Evolutionary conservation across 768 basidiomycete genomes (phyloP).

Genomic region (Leccinum disarticulatum): DNA sequence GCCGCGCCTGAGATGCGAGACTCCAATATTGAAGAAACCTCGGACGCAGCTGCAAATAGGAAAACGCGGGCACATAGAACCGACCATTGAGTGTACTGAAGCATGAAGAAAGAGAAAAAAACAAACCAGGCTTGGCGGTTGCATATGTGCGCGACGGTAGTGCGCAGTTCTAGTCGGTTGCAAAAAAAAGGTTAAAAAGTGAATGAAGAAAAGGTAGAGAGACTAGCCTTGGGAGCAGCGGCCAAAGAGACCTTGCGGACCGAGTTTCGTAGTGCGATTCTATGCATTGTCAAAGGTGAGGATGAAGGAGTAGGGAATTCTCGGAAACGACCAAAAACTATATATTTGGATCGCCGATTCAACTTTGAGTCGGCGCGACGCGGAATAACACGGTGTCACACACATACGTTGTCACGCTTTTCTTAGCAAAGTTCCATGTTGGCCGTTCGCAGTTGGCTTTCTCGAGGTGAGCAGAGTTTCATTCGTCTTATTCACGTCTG

Average conservation of each 20-base stretch:
- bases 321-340: constrained; percentile 35
- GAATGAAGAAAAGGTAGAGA: constrained; percentile 11
- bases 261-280: constrained; percentile 83
- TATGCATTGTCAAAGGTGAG: constrained; percentile 66
- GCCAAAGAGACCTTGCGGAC: constrained; percentile 74
- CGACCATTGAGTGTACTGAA: constrained; percentile 5
- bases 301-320: constrained; percentile 42
- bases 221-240: constrained; percentile 59
- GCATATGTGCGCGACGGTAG: constrained; percentile 84
- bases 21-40: constrained; percentile 99
- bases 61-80: constrained; percentile 13
- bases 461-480: constrained; percentile 17
- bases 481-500: neutral
- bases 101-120: neutral
- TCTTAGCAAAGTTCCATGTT: neutral
- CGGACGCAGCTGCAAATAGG: constrained; percentile 77
- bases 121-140: constrained; percentile 94
- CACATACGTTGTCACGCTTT: constrained; percentile 6
- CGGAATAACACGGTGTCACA: constrained; percentile 6
- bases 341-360: constrained; percentile 31
- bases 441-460: constrained; percentile 24
- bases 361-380: constrained; percentile 17
- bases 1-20: constrained; percentile 93
- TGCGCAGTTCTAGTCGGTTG: constrained; percentile 36
- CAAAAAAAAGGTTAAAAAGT: constrained; percentile 9